Conservation (phyloP, 1,284 basidiomycete genomes). For the Boletus semigastroideus region DNA sequence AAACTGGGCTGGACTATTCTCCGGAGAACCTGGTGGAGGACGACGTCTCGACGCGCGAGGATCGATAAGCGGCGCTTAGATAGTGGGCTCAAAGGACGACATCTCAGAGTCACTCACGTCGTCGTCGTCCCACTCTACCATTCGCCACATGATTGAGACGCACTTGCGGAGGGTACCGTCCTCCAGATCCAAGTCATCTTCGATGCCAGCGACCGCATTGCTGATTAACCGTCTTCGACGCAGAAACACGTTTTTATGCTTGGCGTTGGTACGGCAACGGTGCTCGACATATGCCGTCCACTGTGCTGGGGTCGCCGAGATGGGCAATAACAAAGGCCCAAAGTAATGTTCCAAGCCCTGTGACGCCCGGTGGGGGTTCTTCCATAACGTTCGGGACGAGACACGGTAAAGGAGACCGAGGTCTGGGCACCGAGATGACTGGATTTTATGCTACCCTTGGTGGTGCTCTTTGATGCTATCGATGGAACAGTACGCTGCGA, state of each 20-base stretch:
- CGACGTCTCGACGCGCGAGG: constrained; percentile 4
- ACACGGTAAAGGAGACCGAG: no score
- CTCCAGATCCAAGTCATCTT: constrained; percentile 3
- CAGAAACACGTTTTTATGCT: not conserved
- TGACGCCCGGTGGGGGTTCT: no score
- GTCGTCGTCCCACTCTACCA: not conserved
- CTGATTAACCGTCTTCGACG: constrained; percentile 1
- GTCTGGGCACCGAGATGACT: no score
- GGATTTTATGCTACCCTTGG: no score
- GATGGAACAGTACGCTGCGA: no score
- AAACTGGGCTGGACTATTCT: constrained; percentile 30
- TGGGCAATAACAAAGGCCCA: constrained; percentile 10
- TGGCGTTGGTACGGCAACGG: constrained; percentile 2
- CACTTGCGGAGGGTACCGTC: constrained; percentile 10
- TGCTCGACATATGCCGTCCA: constrained; percentile 12
- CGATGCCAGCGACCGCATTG: constrained; percentile 5
- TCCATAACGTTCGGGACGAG: no score
- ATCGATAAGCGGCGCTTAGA: not conserved
- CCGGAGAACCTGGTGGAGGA: constrained; percentile 9
- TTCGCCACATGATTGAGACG: constrained; percentile 2
- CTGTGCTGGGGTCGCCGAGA: not conserved
- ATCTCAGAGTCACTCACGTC: constrained; percentile 2
- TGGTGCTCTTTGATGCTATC: no score
- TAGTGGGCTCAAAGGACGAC: not conserved
- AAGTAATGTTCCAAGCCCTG: constrained; percentile 14